phyloP scores from a whole-genome alignment of 2,329 filamentous ascomycete species.

The Verticillium dahliae region DNA sequence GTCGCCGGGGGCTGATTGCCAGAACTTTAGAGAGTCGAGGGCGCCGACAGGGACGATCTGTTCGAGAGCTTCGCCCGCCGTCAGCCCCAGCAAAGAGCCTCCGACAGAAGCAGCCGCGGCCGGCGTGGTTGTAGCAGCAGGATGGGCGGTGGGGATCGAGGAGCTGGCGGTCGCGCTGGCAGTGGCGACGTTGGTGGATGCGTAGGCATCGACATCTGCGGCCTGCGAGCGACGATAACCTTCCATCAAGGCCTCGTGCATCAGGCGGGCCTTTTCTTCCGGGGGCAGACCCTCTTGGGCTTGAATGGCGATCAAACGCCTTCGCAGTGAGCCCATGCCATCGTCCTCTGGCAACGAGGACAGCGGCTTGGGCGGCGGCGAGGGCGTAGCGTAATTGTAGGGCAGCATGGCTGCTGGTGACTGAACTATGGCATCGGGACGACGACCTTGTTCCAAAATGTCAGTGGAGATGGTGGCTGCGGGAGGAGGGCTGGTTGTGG shows the following conservation, averaged over 20 bases:
- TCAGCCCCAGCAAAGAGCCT: constrained; percentile 15
- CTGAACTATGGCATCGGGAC: background rate
- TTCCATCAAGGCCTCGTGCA: constrained; percentile 67
- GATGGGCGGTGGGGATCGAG: background rate
- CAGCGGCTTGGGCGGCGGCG: background rate
- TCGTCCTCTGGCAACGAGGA: constrained; percentile 64
- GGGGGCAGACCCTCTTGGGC: constrained; percentile 44
- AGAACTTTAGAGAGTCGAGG: constrained; percentile 51
- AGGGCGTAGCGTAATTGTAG: background rate
- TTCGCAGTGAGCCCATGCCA: constrained; percentile 64
- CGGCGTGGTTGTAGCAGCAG: constrained; percentile 4
- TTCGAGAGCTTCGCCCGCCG: constrained; percentile 22
- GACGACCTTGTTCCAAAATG: background rate
- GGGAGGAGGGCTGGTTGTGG: background rate
- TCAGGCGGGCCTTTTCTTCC: constrained; percentile 61
- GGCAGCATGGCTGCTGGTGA: background rate
- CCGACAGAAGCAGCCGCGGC: constrained; percentile 9
- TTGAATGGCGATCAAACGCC: constrained; percentile 64
- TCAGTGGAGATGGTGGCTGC: background rate
- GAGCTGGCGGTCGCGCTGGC: background rate
- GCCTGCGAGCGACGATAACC: constrained; percentile 45
- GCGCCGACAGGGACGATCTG: constrained; percentile 35
- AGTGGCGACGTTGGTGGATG: background rate
- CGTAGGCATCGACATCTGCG: constrained; percentile 3
- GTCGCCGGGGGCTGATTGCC: constrained; percentile 43